Percentiles rank a stretch among this genome's conserved stretches.
Conservation (phyloP, 805 yeast genomes). For the Metschnikowia vanudenii region DNA sequence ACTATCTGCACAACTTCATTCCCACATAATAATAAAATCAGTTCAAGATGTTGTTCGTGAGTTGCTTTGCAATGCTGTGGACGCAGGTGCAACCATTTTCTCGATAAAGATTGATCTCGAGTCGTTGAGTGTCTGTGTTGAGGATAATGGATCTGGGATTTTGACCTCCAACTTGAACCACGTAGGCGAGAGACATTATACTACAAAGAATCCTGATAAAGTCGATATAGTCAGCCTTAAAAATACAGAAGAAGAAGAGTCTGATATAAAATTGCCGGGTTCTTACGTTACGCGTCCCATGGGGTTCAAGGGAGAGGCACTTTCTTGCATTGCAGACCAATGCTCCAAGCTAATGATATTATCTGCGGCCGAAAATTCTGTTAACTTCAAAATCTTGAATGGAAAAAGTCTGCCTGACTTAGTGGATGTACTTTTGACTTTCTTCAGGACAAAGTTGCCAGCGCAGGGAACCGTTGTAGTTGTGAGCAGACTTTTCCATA, state of each 20-base stretch:
- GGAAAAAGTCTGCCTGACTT: not conserved
- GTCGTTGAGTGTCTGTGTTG: slow-evolving; percentile 38
- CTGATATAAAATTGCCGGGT: not conserved
- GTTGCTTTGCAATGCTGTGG: slow-evolving; percentile 54
- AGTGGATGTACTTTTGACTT: slow-evolving; percentile 1
- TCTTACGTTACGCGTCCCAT: not conserved
- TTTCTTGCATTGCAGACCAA: slow-evolving; percentile 2
- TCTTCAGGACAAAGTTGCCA: slow-evolving; percentile 1
- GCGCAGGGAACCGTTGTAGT: slow-evolving; percentile 39
- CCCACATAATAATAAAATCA: slow-evolving; percentile 37
- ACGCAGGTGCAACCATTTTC: slow-evolving; percentile 47
- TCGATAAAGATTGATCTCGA: slow-evolving; percentile 33
- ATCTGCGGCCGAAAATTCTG: not conserved
- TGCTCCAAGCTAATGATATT: not conserved
- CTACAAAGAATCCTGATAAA: slow-evolving; percentile 10
- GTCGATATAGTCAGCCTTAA: not conserved
- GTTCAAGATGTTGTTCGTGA: slow-evolving; percentile 47
- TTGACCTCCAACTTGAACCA: slow-evolving; percentile 41
- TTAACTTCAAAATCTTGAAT: not conserved
- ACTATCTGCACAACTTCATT: slow-evolving; percentile 15
- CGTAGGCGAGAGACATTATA: slow-evolving; percentile 46
- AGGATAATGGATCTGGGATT: slow-evolving; percentile 77
- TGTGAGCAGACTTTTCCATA: slow-evolving; percentile 40
- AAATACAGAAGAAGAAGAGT: not conserved
- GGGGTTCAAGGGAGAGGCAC: slow-evolving; percentile 1